Evolutionary conservation across 768 basidiomycete species (phyloP).

Genomic region (Boletus pseudo-olivaceus): DNA sequence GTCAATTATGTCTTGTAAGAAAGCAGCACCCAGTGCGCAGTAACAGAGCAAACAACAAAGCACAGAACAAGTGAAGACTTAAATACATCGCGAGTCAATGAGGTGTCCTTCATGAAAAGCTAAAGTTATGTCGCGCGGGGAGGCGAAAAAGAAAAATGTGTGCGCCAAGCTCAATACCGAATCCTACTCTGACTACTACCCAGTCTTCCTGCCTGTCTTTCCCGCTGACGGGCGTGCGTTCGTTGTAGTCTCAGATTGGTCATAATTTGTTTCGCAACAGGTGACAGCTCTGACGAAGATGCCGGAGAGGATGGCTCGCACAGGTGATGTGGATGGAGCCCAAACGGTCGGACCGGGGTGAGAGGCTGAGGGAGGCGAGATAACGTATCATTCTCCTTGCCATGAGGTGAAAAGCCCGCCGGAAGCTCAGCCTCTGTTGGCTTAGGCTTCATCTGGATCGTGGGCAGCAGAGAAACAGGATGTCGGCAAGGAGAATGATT

Average conservation of each 20-base stretch:
- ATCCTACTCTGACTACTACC: slow-evolving; percentile 32
- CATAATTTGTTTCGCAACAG: slow-evolving; percentile 67
- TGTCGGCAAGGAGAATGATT: slow-evolving; percentile 1
- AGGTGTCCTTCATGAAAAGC: slow-evolving; percentile 9
- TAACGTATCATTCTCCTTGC: slow-evolving; percentile 23
- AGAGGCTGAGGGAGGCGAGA: slow-evolving; percentile 36
- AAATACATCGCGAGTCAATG: slow-evolving; percentile 16
- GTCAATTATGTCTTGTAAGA: background rate
- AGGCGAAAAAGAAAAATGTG: background rate
- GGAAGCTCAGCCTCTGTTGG: background rate
- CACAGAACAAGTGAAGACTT: slow-evolving; percentile 4
- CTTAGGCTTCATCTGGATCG: background rate
- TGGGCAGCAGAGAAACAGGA: slow-evolving; percentile 7
- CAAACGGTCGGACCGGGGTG: slow-evolving; percentile 45
- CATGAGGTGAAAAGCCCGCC: background rate
- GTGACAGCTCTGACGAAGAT: slow-evolving; percentile 72
- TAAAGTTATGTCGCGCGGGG: slow-evolving; percentile 11
- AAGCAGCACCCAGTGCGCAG: background rate
- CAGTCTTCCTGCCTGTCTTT: slow-evolving; percentile 29
- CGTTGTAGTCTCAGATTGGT: slow-evolving; percentile 48
- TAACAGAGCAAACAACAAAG: slow-evolving; percentile 4
- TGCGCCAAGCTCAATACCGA: slow-evolving; percentile 21
- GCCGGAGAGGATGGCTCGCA: slow-evolving; percentile 53
- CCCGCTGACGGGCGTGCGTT: slow-evolving; percentile 31
- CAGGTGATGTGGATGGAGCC: slow-evolving; percentile 31